Conservation (phyloP, 495 filamentous ascomycete species). For the Penicillium ochrochloron region DNA sequence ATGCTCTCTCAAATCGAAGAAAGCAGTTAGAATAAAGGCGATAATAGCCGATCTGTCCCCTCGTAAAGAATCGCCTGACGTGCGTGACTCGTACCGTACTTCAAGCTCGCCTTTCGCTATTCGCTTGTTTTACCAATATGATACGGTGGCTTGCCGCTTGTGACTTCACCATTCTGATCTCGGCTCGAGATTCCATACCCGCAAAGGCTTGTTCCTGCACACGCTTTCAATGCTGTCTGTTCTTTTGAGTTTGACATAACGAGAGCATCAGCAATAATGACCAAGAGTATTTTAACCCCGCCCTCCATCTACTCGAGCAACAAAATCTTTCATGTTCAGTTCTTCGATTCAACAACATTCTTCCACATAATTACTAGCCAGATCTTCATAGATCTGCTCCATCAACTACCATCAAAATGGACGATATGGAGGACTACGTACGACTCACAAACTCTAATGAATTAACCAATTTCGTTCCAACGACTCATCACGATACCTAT, state of each 20-base stretch:
- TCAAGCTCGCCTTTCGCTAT: no score
- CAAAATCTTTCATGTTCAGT: not conserved
- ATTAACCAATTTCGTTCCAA: not conserved
- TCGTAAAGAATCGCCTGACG: not conserved
- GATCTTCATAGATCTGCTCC: not conserved
- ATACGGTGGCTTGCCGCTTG: no score
- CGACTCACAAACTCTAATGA: not conserved
- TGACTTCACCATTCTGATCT: no score
- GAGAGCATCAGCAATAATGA: not conserved
- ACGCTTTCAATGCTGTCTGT: no score
- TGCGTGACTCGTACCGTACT: no score
- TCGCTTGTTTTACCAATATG: no score
- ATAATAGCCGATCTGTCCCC: not conserved
- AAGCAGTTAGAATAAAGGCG: no score
- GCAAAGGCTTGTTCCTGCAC: no score
- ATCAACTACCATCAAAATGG: not conserved
- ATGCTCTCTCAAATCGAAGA: no score
- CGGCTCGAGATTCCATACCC: no score
- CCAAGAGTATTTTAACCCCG: not conserved
- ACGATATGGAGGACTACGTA: not conserved
- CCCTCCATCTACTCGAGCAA: not conserved
- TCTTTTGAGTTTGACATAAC: not conserved
- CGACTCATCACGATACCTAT: conserved; percentile 44
- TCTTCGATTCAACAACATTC: not conserved
- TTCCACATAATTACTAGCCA: no score